These are phyloP conservation scores for Chytridiales sp. DNA, from an alignment of 371 early-diverging fungal species.

Conservation along the genomic window DNA sequence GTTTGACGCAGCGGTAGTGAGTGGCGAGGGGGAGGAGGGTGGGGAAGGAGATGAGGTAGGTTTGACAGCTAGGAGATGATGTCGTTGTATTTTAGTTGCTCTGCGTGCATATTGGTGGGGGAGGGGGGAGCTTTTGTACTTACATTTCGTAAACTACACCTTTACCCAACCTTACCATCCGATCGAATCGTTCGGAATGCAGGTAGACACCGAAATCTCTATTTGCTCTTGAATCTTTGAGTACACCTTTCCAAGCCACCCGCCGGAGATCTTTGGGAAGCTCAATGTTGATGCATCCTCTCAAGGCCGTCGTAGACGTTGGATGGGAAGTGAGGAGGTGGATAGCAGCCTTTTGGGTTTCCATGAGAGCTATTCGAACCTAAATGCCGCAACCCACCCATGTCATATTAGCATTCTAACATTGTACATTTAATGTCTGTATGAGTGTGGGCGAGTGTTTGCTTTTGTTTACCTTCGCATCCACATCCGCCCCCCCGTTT, in stretches of 20 bases:
- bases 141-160: too few relatives aligned
- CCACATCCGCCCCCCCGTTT: slow-evolving; percentile 10
- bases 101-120: too few relatives aligned
- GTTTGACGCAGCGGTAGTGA: slow-evolving; percentile 18
- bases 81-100: background rate
- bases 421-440: too few relatives aligned
- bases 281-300: slow-evolving; percentile 21
- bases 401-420: too few relatives aligned
- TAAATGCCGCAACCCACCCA: too few relatives aligned
- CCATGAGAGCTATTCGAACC: slow-evolving; percentile 16
- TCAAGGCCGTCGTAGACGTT: slow-evolving; percentile 6
- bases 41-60: slow-evolving; percentile 7
- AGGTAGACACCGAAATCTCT: slow-evolving; percentile 21
- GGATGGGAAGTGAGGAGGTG: slow-evolving; percentile 13
- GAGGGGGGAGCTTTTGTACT: too few relatives aligned
- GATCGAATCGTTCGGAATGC: slow-evolving; percentile 15
- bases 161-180: too few relatives aligned
- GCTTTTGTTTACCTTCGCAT: slow-evolving; percentile 13
- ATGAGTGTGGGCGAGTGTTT: too few relatives aligned
- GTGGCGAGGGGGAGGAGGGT: slow-evolving; percentile 8
- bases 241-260: slow-evolving; percentile 14
- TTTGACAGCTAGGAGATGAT: slow-evolving; percentile 16
- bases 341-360: slow-evolving; percentile 14
- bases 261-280: slow-evolving; percentile 20
- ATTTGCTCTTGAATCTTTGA: background rate